Percentiles rank a stretch among this genome's conserved stretches.
phyloP scores from a whole-genome alignment of 169 alveolate species.

The Plasmodium sp. region DNA sequence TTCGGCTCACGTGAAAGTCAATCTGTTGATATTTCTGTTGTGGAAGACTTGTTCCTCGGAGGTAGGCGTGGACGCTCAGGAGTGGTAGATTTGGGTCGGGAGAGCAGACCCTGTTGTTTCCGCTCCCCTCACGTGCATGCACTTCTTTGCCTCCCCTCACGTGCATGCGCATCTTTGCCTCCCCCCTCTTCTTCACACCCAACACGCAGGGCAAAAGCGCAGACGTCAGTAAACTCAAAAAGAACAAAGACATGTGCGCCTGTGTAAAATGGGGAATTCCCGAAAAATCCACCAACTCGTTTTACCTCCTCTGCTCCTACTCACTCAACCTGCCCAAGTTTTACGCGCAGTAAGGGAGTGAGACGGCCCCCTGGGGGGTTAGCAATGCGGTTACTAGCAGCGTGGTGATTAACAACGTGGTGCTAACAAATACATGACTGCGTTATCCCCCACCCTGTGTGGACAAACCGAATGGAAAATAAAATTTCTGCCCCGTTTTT shows the following conservation, averaged over 20 bases:
- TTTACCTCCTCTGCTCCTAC: conserved; percentile 61
- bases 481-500: neutral
- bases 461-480: neutral
- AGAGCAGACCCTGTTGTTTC: neutral
- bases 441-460: neutral
- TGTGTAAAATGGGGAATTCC: conserved; percentile 51
- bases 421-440: neutral
- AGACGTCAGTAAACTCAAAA: conserved; percentile 52
- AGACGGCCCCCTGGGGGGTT: neutral
- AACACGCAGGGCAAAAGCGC: conserved; percentile 31
- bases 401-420: too few relatives aligned
- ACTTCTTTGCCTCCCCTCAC: too few relatives aligned
- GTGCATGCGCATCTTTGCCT: too few relatives aligned
- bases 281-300: conserved; percentile 32
- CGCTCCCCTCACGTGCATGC: too few relatives aligned
- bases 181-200: neutral
- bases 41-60: conserved; percentile 46
- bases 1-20: conserved; percentile 5
- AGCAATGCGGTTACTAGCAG: neutral
- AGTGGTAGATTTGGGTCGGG: neutral
- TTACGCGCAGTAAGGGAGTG: conserved; percentile 31
- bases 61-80: neutral
- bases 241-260: conserved; percentile 47
- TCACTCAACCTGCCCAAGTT: conserved; percentile 62
- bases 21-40: conserved; percentile 18